phyloP scores from a whole-genome alignment of 441 rosid species.

The Bruguiera hainesii region DNA sequence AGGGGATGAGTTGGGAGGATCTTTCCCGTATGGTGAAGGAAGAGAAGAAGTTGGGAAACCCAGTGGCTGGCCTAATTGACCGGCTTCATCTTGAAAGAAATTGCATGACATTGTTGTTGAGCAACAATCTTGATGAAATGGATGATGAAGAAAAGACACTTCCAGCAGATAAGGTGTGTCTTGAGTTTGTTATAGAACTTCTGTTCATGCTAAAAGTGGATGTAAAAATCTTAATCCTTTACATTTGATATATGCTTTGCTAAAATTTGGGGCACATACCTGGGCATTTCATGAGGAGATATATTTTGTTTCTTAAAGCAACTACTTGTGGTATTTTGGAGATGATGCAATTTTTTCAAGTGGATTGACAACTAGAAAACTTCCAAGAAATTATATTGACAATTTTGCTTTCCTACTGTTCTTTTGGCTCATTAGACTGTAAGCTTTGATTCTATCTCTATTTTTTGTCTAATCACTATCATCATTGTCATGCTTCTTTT shows the following conservation, averaged over 20 bases:
- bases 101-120: constrained; percentile 85
- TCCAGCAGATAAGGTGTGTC: constrained; percentile 82
- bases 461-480: not conserved
- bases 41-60: constrained; percentile 91
- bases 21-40: constrained; percentile 98
- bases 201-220: constrained; percentile 3
- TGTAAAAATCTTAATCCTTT: constrained; percentile 3
- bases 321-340: not conserved
- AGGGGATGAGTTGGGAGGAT: constrained; percentile 97
- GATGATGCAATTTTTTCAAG: not conserved
- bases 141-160: constrained; percentile 96
- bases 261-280: not conserved
- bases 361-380: not conserved
- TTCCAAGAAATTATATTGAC: too few species aligned
- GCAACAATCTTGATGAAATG: constrained; percentile 99
- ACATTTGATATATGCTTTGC: constrained; percentile 5
- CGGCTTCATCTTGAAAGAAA: constrained; percentile 85
- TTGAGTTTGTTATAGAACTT: constrained; percentile 12
- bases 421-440: not conserved
- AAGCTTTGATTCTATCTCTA: not conserved
- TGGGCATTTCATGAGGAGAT: not conserved
- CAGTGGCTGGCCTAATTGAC: constrained; percentile 94
- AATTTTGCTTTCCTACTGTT: too few species aligned
- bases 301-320: not conserved
- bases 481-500: not conserved